Evolutionary conservation across 1,284 basidiomycete species (phyloP), one percentile per base, ranked within the genome.

Genomic region (Trametes hirsuta): DNA sequence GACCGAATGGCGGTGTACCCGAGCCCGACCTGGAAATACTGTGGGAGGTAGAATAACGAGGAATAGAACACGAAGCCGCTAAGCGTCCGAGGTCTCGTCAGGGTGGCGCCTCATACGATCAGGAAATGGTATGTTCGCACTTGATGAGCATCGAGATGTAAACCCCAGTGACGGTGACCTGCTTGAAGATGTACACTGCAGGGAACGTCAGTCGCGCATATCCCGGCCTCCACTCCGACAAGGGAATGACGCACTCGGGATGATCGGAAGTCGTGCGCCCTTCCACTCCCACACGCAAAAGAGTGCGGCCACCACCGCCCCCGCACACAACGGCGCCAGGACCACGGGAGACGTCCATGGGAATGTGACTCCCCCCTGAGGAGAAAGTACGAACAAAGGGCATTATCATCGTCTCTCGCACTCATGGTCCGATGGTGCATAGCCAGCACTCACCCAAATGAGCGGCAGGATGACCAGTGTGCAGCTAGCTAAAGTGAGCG

Each of bases 241-340:
- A n/a, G 18, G 11, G 4, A 12, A 37, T 2, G 3, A 53, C 83
- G 65, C 68, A 86, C 87, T 85, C 6, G 88, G 88, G 1, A 90
- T 80, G 49, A 90, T 87, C 0, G 90, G 89, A 6, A 93, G 77
- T 40, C 74, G 75, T 1, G 89, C 86, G 1, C 86, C 78, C 68
- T 84, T 87, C 81, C 85, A 87, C 74, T 94, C 91, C 80, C 88
- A 90, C 15, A 87, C 52, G 51, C 88, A 82, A 71, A 93, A 93
- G 1, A 88, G 56, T 0, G 68, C 74, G 10, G 86, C 72, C 1
- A 89, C 77, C 2, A 83, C 63, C 11, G 85, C 63, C 0, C 90
- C 88, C 0, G 84, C 80, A 47, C 83, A 73, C 2, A 93, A 73
- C 0, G 87, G 84, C 1, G 79, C 87, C 18, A 91, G 74, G 12